Evolutionary conservation across 2,329 filamentous ascomycete genomes (phyloP).

Genomic region (Colletotrichum tanaceti): DNA sequence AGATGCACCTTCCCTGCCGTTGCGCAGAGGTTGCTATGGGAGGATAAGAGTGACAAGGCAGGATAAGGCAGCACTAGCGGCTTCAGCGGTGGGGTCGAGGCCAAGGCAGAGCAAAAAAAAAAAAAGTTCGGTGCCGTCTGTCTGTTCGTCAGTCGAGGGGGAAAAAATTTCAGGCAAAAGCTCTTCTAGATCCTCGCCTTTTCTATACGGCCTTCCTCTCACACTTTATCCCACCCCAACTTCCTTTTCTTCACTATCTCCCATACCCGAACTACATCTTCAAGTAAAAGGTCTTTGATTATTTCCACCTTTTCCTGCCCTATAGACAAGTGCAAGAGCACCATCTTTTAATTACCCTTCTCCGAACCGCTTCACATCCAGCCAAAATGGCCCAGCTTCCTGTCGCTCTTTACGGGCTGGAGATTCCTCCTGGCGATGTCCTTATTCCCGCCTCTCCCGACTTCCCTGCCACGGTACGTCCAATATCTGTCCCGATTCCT

Average conservation of each 20-base stretch:
- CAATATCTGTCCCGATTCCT: constrained; percentile 9
- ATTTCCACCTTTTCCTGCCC: constrained; percentile 41
- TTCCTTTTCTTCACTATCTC: constrained; percentile 25
- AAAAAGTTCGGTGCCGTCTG: constrained; percentile 29
- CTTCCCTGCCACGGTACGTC: constrained; percentile 84
- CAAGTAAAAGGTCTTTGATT: constrained; percentile 26
- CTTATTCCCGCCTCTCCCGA: constrained; percentile 83
- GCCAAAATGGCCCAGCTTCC: constrained; percentile 65
- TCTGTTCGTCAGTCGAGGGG: constrained; percentile 26
- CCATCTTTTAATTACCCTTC: constrained; percentile 17
- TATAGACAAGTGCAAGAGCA: constrained; percentile 25
- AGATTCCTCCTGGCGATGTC: constrained; percentile 86
- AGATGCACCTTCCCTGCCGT: constrained; percentile 39
- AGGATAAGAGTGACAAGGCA: constrained; percentile 39
- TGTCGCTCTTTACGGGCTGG: constrained; percentile 90
- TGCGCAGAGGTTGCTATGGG: constrained; percentile 40
- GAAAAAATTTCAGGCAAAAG: constrained; percentile 42
- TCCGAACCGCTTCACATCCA: constrained; percentile 10
- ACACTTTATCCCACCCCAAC: constrained; percentile 35
- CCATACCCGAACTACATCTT: constrained; percentile 2
- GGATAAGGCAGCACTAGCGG: constrained; percentile 40
- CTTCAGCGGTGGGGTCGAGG: constrained; percentile 35
- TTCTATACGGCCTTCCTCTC: constrained; percentile 29
- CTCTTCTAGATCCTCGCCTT: constrained; percentile 32
- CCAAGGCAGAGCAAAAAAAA: constrained; percentile 34